Evolutionary conservation across 2,329 filamentous ascomycete genomes (phyloP), one percentile per base, ranked within the genome.

Genomic region (Penicillium carneum): DNA sequence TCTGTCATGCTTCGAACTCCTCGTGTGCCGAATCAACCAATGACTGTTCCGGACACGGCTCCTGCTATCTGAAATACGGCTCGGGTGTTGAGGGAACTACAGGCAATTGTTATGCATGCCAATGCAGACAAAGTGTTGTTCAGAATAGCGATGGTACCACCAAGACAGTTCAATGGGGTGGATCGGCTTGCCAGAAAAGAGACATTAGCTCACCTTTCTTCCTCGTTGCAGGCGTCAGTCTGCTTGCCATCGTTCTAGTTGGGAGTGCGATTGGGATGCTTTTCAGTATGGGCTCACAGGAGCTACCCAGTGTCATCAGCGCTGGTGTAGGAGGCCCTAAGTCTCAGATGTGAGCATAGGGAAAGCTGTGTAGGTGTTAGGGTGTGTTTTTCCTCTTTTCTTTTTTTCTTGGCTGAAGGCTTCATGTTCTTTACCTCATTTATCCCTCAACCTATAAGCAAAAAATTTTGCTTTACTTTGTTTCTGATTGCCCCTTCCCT

Each of bases 291-390:
- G 95, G 94, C 36, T 87, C 90, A 76, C 88, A 96, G 81, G 90
- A 93, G 79, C 83, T 98, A 66, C 95, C 95, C 0, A 93, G 93
- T 70, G 94, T 99, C 9, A 93, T 99, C 77, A 92, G 93, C n/a
- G 95, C 95, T 49, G 95, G 95, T 65, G 94, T 99, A 39, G 91
- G 90, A 66, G 86, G 88, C 61, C 84, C 88, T 36, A 92, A 75
- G 52, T 68, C 72, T 59, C 80, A 82, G 69, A 83, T 77, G 64
- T 80, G 62, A 74, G 61, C 12, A 42, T 12, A 18, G 16, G 9
- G 20, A 42, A 38, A 4, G 34, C 42, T n/a, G 9, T 51, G 31
- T 36, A 8, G n/a, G 61, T 54, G 31, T 33, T 41, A 20, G 23
- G 45, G 14, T 4, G 39, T 38, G 18, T 26, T 14, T 42, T 29